Evolutionary conservation across 352 stramenopile genomes (phyloP).

Genomic region (Globisporangium apiculatum): DNA sequence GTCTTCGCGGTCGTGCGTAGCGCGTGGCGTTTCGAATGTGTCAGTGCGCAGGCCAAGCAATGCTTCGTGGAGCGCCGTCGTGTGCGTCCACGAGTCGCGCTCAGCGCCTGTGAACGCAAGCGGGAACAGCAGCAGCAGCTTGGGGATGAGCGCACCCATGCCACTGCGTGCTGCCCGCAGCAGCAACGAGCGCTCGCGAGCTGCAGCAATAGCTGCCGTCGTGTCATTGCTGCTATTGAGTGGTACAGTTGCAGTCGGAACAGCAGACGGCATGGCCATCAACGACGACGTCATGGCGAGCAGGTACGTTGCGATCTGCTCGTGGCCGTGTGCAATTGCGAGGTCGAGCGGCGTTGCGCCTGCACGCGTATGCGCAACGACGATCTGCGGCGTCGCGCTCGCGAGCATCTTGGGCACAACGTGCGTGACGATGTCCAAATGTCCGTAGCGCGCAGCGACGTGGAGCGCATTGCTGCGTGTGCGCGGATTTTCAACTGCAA

Average conservation of each 20-base stretch:
- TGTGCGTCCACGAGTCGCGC: conserved; percentile 33
- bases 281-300: conserved; percentile 46
- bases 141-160: conserved; percentile 30
- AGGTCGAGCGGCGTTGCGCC: conserved; percentile 43
- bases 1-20: background rate
- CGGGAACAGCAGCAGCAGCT: conserved; percentile 50
- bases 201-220: background rate
- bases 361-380: conserved; percentile 13
- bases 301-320: conserved; percentile 47
- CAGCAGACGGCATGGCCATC: conserved; percentile 10
- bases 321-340: conserved; percentile 33
- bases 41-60: conserved; percentile 18
- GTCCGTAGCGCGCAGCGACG: conserved; percentile 39
- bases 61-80: conserved; percentile 41
- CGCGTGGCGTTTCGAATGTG: conserved; percentile 12
- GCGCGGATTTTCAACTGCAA: conserved; percentile 19
- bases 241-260: background rate
- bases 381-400: conserved; percentile 12
- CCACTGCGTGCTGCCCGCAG: conserved; percentile 39
- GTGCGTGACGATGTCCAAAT: conserved; percentile 41
- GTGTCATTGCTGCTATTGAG: too few species aligned
- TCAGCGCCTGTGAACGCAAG: conserved; percentile 28
- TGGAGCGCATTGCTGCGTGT: conserved; percentile 42
- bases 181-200: conserved; percentile 31
- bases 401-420: conserved; percentile 33